Evolutionary conservation across 768 basidiomycete genomes (phyloP), one percentile per base, ranked within the genome.

Genomic region (Imleria badia): DNA sequence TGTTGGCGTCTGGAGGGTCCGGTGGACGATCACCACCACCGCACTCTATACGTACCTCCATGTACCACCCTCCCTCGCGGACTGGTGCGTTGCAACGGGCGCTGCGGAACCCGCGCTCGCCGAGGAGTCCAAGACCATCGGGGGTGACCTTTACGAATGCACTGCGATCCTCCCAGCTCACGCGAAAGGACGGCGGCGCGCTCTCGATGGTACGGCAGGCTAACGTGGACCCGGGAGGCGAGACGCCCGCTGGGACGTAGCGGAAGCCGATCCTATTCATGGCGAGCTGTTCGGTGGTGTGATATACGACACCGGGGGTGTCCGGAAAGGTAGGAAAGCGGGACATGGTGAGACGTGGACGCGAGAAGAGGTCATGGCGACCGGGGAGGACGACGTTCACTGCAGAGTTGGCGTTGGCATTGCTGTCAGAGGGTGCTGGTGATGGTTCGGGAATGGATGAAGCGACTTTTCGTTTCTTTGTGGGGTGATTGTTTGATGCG

Each of bases 121-220:
- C 92, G 2, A 82, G 76, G 49, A 95, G 72, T 2, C 83, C 81
- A 4, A 89, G 67, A 1, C 90, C 94, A 62, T 95, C 91, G 51
- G 83, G 84, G 1, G 89, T 85, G 59, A 92, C 84, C 49, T 83
- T 84, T 48, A 94, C 76, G 65, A 89, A 91, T 0, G 87, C 77
- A 61, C 86, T 91, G 22, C 94, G 83, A 70, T 97, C 94, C 69
- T 95, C 93, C 94, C 94, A 96, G 66, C 87, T 86, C 55, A 93
- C 81, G 45, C 92, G 81, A 67, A 79, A 87, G 6, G 73, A 70
- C 2, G 81, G 78, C 0, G 94, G 94, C 15, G 80, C 79, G 63
- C 83, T 86, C 73, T 94, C 91, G 63, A 94, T 92, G 3, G 88
- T 88, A 14, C 90, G 82, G 64, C 88, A 93, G 14, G 87, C 79